Base-by-base conservation (phyloP, 1,139 yeast species). In the Suhomyces wounanorum region DNA sequence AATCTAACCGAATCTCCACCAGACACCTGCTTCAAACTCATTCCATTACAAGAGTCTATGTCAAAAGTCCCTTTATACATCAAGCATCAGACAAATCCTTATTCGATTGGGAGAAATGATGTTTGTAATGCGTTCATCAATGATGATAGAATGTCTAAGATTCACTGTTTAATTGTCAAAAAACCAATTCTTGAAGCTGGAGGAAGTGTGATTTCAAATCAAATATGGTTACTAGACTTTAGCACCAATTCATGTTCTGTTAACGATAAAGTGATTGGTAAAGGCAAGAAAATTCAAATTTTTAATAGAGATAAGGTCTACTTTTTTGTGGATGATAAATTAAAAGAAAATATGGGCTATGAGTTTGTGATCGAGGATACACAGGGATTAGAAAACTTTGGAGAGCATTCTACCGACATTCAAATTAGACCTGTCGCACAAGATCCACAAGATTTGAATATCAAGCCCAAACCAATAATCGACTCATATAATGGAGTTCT, bases 211-310 rank as follows among this genome's bases (percentile, higher is more conserved):
- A 72, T 71, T 40, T 40, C 42, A 8, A 60, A 68, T 8, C 68
- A 81, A 3, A 73, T 89, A n/a, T 90, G 96, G 96, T 70, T 91
- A 17, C 68, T 88, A 40, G 97, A 89, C 61, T 81, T 77, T 54
- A 87, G 96, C 48, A 83, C 96, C 0, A 91, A 91, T 64, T 86
- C 89, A 1, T 89, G 97, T 62, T 81, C 75, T 56, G 78, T 91
- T 9, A 89, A 91, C 62, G 79, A 79, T 4, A 66, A 68, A 13
- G 75, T 74, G 44, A 62, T 91, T 40, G 87, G 87, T 0, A 82
- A 82, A 53, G 87, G 87, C 1, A 75, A 77, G 36, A 89, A 89
- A 57, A 78, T 78, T 0, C 77, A 81, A 54, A 60, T 91, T 0
- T 81, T 75, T 59, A 75, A 87, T 55, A 86, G 85, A 1, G 97